Evolutionary conservation across 176 grass and related monocot genomes (phyloP).

Genomic region (Juncus effusus): DNA sequence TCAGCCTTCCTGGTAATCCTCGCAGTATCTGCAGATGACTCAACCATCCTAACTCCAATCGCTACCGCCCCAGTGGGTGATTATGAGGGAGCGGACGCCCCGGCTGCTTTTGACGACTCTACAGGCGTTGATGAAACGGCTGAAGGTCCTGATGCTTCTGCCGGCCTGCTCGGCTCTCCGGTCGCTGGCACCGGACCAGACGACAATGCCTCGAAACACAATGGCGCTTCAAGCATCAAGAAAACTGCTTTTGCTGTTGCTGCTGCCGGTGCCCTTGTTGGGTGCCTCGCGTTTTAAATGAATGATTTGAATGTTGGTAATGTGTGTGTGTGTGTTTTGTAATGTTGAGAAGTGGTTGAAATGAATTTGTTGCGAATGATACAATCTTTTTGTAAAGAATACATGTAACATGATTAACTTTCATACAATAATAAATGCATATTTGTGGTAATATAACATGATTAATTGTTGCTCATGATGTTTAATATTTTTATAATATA

Average conservation of each 20-base stretch:
- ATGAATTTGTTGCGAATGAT: slow-evolving; percentile 4
- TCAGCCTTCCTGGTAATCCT: background rate
- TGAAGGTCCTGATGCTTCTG: slow-evolving; percentile 10
- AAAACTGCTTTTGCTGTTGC: slow-evolving; percentile 19
- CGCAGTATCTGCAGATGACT: slow-evolving; percentile 5
- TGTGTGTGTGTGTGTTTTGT: background rate
- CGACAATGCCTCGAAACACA: background rate
- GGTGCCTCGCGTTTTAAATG: background rate
- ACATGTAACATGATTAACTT: too few species aligned
- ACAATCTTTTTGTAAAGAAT: too few species aligned
- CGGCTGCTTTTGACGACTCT: background rate
- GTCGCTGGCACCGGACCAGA: background rate
- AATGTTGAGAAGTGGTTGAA: background rate
- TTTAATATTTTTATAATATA: too few species aligned
- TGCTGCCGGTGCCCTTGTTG: background rate
- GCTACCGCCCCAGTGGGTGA: slow-evolving; percentile 5
- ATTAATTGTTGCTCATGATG: too few species aligned
- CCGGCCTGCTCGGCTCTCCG: background rate
- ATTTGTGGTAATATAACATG: too few species aligned
- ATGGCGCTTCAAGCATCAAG: background rate
- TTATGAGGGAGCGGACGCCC: background rate
- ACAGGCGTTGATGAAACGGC: background rate
- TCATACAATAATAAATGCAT: too few species aligned
- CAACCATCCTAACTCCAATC: slow-evolving; percentile 17
- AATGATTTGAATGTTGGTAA: slow-evolving; percentile 4